Percentiles rank a stretch among this genome's conserved stretches.
phyloP scores from a whole-genome alignment of 768 basidiomycete species.

The Lactarius hatsudake region DNA sequence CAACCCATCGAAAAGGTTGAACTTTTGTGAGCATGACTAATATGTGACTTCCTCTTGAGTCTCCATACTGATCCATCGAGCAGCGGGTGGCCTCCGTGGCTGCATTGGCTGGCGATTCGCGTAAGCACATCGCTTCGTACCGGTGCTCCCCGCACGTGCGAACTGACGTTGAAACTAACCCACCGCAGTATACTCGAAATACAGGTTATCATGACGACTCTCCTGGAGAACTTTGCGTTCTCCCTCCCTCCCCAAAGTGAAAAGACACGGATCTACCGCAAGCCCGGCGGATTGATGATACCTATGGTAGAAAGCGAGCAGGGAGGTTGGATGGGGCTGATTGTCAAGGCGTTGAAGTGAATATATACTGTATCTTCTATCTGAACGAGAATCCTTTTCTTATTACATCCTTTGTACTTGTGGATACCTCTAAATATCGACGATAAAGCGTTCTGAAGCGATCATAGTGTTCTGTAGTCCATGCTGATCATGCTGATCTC shows the following conservation, averaged over 20 bases:
- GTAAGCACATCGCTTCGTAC: slow-evolving; percentile 2
- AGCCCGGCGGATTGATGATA: slow-evolving; percentile 17
- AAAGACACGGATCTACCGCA: slow-evolving; percentile 23
- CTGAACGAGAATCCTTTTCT: not conserved
- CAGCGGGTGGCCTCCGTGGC: slow-evolving; percentile 23
- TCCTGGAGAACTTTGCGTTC: slow-evolving; percentile 26
- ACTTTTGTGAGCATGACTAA: slow-evolving; percentile 22
- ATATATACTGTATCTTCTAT: not conserved
- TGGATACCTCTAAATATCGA: not conserved
- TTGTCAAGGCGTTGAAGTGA: slow-evolving; percentile 22
- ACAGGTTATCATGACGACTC: slow-evolving; percentile 9
- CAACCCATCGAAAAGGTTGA: slow-evolving; percentile 17
- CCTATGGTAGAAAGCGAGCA: slow-evolving; percentile 15
- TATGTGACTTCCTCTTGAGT: not conserved
- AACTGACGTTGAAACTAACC: not conserved
- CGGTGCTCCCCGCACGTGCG: too few species aligned
- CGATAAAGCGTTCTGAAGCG: not conserved
- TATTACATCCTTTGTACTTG: not conserved
- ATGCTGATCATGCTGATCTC: too few species aligned
- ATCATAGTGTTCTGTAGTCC: not conserved
- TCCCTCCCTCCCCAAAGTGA: slow-evolving; percentile 18
- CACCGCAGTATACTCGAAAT: slow-evolving; percentile 22
- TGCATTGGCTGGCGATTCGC: slow-evolving; percentile 25
- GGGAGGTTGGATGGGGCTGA: slow-evolving; percentile 24
- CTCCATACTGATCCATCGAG: slow-evolving; percentile 5